A percentile compares a stretch with the other conserved stretches of the same genome.
Evolutionary conservation across 192 early-diverging fungal genomes (phyloP).

Genomic region (Podila epigama): DNA sequence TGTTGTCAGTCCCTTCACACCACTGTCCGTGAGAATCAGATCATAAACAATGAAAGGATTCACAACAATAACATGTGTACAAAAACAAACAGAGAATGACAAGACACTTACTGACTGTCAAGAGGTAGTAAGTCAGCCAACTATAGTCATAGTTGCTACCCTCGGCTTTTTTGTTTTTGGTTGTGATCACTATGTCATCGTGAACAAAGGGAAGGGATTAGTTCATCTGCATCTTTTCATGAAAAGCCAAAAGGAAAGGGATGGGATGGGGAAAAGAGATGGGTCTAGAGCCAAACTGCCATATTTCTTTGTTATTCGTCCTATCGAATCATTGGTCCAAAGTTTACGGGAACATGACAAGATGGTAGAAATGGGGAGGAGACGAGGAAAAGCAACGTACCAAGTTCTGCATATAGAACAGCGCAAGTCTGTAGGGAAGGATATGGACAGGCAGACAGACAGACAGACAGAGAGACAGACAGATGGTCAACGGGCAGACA

Average conservation of each 20-base stretch:
- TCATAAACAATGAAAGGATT: background rate
- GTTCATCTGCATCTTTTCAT: too few relatives aligned
- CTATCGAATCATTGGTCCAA: too few relatives aligned
- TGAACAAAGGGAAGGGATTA: background rate
- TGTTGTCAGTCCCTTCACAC: too few relatives aligned
- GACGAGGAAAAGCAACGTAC: constrained; percentile 5
- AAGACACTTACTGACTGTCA: constrained; percentile 25
- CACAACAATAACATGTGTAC: background rate
- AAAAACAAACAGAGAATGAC: background rate
- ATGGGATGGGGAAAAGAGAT: background rate
- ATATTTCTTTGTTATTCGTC: too few relatives aligned
- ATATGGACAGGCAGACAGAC: background rate
- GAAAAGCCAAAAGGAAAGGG: background rate
- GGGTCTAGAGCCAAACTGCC: background rate
- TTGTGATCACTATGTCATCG: constrained; percentile 10
- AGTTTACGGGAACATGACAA: too few relatives aligned
- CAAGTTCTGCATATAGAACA: constrained; percentile 19
- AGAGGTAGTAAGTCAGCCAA: constrained; percentile 41
- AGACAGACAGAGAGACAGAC: background rate
- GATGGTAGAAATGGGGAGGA: too few relatives aligned
- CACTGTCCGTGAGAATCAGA: too few relatives aligned
- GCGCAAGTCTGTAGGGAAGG: constrained; percentile 15
- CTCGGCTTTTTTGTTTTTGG: constrained; percentile 12
- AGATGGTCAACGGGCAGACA: background rate
- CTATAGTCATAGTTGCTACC: constrained; percentile 10